Conservation (phyloP, 2,329 filamentous ascomycete species). For the Didymosphaeria variabile region DNA sequence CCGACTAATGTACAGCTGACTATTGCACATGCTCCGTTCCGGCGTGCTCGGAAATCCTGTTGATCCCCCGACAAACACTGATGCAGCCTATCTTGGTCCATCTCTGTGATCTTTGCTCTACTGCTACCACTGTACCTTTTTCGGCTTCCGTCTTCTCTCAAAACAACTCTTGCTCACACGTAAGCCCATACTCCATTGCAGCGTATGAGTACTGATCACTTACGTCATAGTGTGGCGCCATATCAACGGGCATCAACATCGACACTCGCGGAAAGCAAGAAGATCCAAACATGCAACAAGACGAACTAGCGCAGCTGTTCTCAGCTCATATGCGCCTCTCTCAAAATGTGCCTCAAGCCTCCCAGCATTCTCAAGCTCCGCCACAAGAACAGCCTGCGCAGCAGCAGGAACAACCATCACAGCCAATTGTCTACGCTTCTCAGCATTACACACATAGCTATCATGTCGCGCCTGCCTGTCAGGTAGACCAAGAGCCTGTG, state of each 20-base stretch:
- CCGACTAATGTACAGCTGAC: slow-evolving; percentile 33
- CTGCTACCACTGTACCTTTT: slow-evolving; percentile 52
- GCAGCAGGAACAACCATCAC: slow-evolving; percentile 35
- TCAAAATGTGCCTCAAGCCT: slow-evolving; percentile 41
- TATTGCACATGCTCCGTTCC: slow-evolving; percentile 2
- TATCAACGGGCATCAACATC: slow-evolving; percentile 56
- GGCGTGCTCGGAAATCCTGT: slow-evolving; percentile 20
- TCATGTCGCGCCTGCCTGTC: slow-evolving; percentile 62
- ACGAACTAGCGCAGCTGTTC: slow-evolving; percentile 85
- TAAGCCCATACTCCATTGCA: slow-evolving; percentile 46
- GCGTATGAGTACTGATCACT: slow-evolving; percentile 37
- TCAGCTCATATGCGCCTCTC: slow-evolving; percentile 75
- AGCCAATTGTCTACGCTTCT: slow-evolving; percentile 75
- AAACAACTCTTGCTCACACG: slow-evolving; percentile 56
- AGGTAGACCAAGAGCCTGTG: slow-evolving; percentile 39
- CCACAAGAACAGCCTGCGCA: slow-evolving; percentile 22
- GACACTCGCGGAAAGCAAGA: slow-evolving; percentile 48
- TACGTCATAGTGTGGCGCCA: slow-evolving; percentile 56
- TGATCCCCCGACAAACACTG: slow-evolving; percentile 24
- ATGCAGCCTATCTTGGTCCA: slow-evolving; percentile 52
- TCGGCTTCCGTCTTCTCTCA: slow-evolving; percentile 55
- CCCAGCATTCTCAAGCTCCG: slow-evolving; percentile 59
- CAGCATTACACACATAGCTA: slow-evolving; percentile 86
- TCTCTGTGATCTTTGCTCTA: slow-evolving; percentile 49
- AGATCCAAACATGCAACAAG: slow-evolving; percentile 67